These are phyloP conservation scores for Wickerhamomyces mucosus DNA, from an alignment of 805 yeast genomes.

Conservation along the genomic window DNA sequence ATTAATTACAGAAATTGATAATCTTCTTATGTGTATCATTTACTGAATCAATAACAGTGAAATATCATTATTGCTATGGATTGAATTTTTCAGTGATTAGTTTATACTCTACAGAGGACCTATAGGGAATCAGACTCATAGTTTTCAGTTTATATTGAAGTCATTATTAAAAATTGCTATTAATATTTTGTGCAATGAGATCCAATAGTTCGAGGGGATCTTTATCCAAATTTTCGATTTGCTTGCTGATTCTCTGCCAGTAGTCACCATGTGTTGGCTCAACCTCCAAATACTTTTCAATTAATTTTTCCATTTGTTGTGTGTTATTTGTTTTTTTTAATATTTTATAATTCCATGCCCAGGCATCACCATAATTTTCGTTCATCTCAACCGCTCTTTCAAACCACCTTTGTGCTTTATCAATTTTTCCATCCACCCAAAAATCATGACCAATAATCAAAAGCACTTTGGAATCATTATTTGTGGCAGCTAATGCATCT, in stretches of 20 bases:
- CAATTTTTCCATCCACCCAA: constrained; percentile 52
- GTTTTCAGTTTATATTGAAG: too few relatives aligned
- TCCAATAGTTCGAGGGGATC: constrained; percentile 31
- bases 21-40: background rate
- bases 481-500: constrained; percentile 62
- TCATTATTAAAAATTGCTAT: too few relatives aligned
- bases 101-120: too few relatives aligned
- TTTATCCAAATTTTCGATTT: constrained; percentile 35
- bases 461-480: constrained; percentile 49
- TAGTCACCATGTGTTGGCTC: constrained; percentile 53
- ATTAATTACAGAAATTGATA: constrained; percentile 6
- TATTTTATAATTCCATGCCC: constrained; percentile 56
- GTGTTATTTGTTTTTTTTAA: constrained; percentile 23
- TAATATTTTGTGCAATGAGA: constrained; percentile 4
- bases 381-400: constrained; percentile 54
- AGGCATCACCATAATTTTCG: constrained; percentile 60
- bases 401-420: constrained; percentile 66
- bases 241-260: constrained; percentile 48
- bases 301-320: constrained; percentile 28
- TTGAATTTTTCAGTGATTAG: too few relatives aligned
- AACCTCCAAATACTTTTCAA: constrained; percentile 28
- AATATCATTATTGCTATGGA: too few relatives aligned
- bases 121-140: too few relatives aligned
- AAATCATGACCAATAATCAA: constrained; percentile 58
- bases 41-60: background rate